These are phyloP conservation scores for Musa itinerans DNA, from an alignment of 176 grass and related monocot species.

Conservation along the genomic window DNA sequence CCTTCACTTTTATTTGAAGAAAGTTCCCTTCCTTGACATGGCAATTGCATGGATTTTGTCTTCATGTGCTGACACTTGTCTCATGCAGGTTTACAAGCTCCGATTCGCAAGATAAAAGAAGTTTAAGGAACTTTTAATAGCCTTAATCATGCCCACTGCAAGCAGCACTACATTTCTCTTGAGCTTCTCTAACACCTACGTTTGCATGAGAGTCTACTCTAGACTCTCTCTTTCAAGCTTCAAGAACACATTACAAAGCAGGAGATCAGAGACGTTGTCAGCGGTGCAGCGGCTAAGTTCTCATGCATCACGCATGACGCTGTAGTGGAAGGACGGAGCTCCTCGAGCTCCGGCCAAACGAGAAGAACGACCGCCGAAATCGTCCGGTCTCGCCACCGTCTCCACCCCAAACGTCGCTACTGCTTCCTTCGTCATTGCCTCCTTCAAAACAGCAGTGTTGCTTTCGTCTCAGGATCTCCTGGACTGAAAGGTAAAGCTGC, in stretches of 20 bases:
- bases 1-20: no score
- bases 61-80: no score
- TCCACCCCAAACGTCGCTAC: not conserved
- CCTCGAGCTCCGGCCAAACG: slow-evolving; percentile 78
- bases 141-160: no score
- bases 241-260: not conserved
- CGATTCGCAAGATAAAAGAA: no score
- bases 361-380: slow-evolving; percentile 56
- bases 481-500: slow-evolving; percentile 12
- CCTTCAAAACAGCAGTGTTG: slow-evolving; percentile 13
- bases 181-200: no score
- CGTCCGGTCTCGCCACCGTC: slow-evolving; percentile 40
- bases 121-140: no score
- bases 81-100: no score
- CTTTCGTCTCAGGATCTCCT: not conserved
- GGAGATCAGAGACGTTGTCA: not conserved
- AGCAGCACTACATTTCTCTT: no score
- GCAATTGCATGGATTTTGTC: no score
- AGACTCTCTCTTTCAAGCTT: not conserved
- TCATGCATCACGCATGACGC: slow-evolving; percentile 42
- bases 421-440: not conserved
- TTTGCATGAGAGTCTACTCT: no score
- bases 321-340: slow-evolving; percentile 63
- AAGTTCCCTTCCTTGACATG: no score
- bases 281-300: not conserved